A percentile compares a stretch with the other conserved stretches of the same genome.
These are phyloP conservation scores for Pythium scleroteichum DNA, from an alignment of 352 stramenopile species.

Conservation along the genomic window DNA sequence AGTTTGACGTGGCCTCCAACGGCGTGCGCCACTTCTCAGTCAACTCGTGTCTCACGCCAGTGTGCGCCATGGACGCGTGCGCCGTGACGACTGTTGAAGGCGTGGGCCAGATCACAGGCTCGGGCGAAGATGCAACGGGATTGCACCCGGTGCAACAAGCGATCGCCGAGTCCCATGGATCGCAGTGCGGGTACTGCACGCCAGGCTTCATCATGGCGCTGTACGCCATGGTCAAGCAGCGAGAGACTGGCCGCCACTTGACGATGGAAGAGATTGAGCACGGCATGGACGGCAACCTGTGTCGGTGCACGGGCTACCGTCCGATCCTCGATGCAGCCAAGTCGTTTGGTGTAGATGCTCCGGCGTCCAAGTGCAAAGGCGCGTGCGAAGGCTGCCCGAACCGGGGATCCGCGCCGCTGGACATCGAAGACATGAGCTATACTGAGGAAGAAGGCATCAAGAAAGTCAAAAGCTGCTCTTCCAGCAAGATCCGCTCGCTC, in stretches of 20 bases:
- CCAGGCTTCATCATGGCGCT: constrained; percentile 88
- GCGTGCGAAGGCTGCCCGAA: constrained; percentile 71
- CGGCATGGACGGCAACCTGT: constrained; percentile 95
- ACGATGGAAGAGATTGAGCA: constrained; percentile 91
- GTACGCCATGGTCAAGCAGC: constrained; percentile 81
- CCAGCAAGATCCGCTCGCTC: constrained; percentile 64
- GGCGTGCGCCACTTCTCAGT: constrained; percentile 72
- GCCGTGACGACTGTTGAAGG: constrained; percentile 89
- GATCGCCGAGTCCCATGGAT: constrained; percentile 92
- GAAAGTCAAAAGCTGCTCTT: constrained; percentile 62
- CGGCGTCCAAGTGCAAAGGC: constrained; percentile 60
- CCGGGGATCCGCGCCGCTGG: constrained; percentile 40
- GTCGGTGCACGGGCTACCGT: constrained; percentile 91
- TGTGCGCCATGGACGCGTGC: constrained; percentile 82
- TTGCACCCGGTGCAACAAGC: constrained; percentile 86
- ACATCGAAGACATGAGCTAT: constrained; percentile 55
- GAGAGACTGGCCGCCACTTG: constrained; percentile 60
- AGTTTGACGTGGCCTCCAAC: constrained; percentile 45
- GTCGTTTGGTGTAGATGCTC: constrained; percentile 76
- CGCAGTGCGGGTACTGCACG: constrained; percentile 94
- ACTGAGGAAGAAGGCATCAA: constrained; percentile 29
- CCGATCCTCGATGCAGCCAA: constrained; percentile 86
- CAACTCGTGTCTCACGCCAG: constrained; percentile 86
- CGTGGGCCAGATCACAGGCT: constrained; percentile 42
- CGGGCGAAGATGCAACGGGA: constrained; percentile 32